These are phyloP conservation scores for Amylostereum chailletii DNA, from an alignment of 1,284 basidiomycete genomes.

Conservation along the genomic window DNA sequence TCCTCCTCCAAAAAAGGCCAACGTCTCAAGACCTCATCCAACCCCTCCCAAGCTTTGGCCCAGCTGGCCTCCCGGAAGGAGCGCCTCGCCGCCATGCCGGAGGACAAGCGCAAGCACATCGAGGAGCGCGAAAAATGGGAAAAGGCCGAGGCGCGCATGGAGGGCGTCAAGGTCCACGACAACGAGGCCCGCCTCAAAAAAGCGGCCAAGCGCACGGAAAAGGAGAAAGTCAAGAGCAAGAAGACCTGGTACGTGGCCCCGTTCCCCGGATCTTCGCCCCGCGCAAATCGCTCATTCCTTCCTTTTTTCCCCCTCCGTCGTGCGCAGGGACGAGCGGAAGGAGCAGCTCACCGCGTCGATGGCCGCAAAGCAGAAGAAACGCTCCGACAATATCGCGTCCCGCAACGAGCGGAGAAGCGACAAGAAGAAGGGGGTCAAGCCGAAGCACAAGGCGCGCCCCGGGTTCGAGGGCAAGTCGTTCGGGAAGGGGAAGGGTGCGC, in stretches of 20 bases:
- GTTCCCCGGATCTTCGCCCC: background rate
- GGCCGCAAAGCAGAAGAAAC: constrained; percentile 81
- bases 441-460: constrained; percentile 60
- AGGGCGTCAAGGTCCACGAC: constrained; percentile 83
- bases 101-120: constrained; percentile 69
- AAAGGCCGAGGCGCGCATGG: constrained; percentile 77
- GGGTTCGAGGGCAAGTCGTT: constrained; percentile 80
- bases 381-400: constrained; percentile 79
- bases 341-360: constrained; percentile 63
- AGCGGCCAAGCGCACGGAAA: constrained; percentile 84
- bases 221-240: constrained; percentile 76
- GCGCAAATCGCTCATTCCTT: constrained; percentile 1
- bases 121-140: constrained; percentile 81
- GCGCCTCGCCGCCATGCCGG: constrained; percentile 63
- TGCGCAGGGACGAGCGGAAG: constrained; percentile 74
- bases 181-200: constrained; percentile 80
- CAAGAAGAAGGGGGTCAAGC: constrained; percentile 56
- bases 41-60: constrained; percentile 76
- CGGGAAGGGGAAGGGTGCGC: constrained; percentile 39
- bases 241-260: constrained; percentile 65
- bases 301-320: constrained; percentile 2
- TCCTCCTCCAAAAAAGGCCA: constrained; percentile 37
- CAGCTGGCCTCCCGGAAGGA: constrained; percentile 71
- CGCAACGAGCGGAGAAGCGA: constrained; percentile 74
- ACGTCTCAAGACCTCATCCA: constrained; percentile 59